Percentiles rank a stretch among this genome's conserved stretches.
Conservation (phyloP, 108 stramenopile genomes). For the Fistulifera pelliculosa region DNA sequence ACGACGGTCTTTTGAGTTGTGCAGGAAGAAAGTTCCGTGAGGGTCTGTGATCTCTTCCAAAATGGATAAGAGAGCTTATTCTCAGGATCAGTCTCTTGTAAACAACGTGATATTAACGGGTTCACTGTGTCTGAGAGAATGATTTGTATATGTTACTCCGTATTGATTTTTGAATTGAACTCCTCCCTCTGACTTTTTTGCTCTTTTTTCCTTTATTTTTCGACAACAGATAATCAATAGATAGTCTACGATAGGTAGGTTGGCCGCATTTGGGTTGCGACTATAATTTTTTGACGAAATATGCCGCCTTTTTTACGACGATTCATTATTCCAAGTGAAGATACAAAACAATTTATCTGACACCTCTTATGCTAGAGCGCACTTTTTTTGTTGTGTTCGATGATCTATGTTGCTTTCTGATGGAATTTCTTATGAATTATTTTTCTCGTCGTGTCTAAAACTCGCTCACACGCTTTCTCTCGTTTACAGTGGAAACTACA, state of each 20-base stretch:
- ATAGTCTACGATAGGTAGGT: not conserved
- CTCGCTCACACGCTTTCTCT: not conserved
- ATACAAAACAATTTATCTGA: conserved; percentile 22
- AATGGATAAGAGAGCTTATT: conserved; percentile 3
- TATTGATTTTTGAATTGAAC: not conserved
- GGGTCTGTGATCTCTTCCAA: conserved; percentile 20
- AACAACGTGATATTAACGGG: conserved; percentile 24
- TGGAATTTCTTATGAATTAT: not conserved
- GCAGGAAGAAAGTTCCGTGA: conserved; percentile 4
- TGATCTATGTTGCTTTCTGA: conserved; percentile 24
- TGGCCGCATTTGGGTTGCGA: not conserved
- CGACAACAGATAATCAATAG: not conserved
- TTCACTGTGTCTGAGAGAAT: conserved; percentile 1
- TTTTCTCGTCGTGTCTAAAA: not conserved
- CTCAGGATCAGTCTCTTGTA: too few species aligned
- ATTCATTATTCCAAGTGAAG: conserved; percentile 18
- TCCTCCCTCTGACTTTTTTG: not conserved
- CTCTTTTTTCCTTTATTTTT: not conserved
- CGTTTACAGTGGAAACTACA: not conserved
- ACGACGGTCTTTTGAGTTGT: conserved; percentile 45
- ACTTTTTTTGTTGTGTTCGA: conserved; percentile 20
- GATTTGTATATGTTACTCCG: not conserved
- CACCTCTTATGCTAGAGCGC: conserved; percentile 41
- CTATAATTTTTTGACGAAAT: not conserved
- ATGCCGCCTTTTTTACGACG: conserved; percentile 13